A percentile compares a stretch with the other conserved stretches of the same genome.
Evolutionary conservation across 2,329 filamentous ascomycete species (phyloP).

Genomic region (Pestalotiopsis sp.): DNA sequence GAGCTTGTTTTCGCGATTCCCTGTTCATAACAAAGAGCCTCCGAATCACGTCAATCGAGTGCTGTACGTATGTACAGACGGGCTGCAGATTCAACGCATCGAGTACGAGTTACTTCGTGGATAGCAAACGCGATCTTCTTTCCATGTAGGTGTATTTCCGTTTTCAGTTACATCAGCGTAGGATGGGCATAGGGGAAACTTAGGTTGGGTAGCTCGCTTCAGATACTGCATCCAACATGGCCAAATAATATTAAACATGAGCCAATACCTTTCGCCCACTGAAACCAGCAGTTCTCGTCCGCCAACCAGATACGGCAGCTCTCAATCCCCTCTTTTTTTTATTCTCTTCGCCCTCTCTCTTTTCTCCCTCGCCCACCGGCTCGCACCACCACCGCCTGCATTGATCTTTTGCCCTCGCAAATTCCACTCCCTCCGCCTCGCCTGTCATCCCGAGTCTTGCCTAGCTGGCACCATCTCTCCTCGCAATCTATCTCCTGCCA

Average conservation of each 20-base stretch:
- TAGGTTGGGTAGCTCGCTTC: background rate
- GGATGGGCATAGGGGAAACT: background rate
- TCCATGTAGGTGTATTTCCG: background rate
- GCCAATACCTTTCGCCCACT: slow-evolving; percentile 2
- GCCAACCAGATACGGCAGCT: slow-evolving; percentile 15
- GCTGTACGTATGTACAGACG: background rate
- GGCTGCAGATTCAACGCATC: background rate
- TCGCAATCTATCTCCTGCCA: slow-evolving; percentile 14
- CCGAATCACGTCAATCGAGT: background rate
- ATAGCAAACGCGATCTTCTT: background rate
- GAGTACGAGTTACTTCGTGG: background rate
- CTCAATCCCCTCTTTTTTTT: slow-evolving; percentile 5
- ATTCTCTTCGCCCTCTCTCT: background rate
- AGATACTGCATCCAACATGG: background rate
- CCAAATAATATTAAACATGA: background rate
- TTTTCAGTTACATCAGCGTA: background rate
- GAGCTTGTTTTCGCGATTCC: background rate
- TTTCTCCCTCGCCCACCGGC: background rate
- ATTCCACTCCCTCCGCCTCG: slow-evolving; percentile 2
- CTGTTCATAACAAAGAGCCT: background rate
- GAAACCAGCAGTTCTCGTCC: slow-evolving; percentile 10
- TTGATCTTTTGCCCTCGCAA: background rate
- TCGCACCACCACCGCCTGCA: background rate
- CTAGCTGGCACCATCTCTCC: background rate
- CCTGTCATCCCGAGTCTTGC: slow-evolving; percentile 5